Conservation (phyloP, 2,329 filamentous ascomycete genomes). For the Colletotrichum coccodes region DNA sequence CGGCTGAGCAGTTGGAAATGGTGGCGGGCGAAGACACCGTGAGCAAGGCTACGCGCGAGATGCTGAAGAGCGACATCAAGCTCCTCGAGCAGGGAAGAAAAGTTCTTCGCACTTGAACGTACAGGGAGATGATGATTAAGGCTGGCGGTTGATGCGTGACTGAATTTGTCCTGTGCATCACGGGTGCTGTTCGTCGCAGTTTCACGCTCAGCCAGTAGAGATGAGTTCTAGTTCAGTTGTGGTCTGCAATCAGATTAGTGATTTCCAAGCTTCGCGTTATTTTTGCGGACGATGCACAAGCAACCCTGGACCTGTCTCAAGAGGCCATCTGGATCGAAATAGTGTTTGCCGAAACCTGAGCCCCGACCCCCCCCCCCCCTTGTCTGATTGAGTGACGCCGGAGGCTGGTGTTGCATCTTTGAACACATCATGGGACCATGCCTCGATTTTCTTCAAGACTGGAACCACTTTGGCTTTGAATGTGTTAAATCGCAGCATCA, state of each 20-base stretch:
- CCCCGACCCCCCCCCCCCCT: too few species aligned
- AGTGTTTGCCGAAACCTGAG: not conserved
- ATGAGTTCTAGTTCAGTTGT: not conserved
- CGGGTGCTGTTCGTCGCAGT: not conserved
- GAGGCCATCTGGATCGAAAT: too few species aligned
- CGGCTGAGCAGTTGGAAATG: conserved; percentile 57
- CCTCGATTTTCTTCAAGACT: not conserved
- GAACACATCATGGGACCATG: not conserved
- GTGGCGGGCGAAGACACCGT: conserved; percentile 68
- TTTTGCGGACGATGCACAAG: not conserved
- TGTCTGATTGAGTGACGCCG: not conserved
- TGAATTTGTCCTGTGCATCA: too few species aligned
- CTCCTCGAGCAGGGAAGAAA: conserved; percentile 51
- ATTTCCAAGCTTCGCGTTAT: too few species aligned
- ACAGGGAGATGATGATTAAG: too few species aligned
- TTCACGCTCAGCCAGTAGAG: not conserved
- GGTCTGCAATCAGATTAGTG: not conserved
- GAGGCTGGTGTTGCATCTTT: too few species aligned
- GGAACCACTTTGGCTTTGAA: not conserved
- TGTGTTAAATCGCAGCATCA: not conserved
- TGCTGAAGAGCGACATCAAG: conserved; percentile 56
- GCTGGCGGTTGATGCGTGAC: not conserved
- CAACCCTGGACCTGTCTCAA: not conserved
- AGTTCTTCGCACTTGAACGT: conserved; percentile 5
- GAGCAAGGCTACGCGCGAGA: conserved; percentile 51